phyloP scores from a whole-genome alignment of 1,284 basidiomycete genomes.

The Porodaedalea pini region DNA sequence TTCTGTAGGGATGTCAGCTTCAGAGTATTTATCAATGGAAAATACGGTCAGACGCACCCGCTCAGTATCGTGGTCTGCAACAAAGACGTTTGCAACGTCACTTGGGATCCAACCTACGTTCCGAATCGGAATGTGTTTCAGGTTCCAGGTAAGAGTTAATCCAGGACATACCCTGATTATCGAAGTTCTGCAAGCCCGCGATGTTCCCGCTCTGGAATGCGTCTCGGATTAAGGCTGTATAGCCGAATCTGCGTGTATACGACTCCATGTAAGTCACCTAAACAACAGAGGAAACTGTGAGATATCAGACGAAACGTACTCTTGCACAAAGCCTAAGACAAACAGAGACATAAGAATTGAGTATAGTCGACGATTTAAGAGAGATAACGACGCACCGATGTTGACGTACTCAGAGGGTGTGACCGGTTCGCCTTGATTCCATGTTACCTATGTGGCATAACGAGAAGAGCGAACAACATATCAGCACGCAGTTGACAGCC shows the following conservation, averaged over 20 bases:
- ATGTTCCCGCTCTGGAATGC: slow-evolving; percentile 53
- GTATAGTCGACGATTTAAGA: too few relatives aligned
- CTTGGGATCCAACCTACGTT: slow-evolving; percentile 53
- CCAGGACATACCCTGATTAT: slow-evolving; percentile 41
- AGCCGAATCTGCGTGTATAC: slow-evolving; percentile 49
- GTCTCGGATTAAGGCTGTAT: slow-evolving; percentile 46
- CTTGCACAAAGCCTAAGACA: too few relatives aligned
- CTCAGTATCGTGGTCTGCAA: slow-evolving; percentile 69
- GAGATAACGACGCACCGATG: slow-evolving; percentile 39
- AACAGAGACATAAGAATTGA: too few relatives aligned
- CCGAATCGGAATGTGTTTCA: not conserved
- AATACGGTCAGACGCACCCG: slow-evolving; percentile 38
- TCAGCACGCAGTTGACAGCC: too few relatives aligned
- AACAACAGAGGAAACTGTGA: not conserved
- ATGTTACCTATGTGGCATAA: too few relatives aligned
- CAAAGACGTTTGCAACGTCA: slow-evolving; percentile 59
- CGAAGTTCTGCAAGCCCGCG: slow-evolving; percentile 49
- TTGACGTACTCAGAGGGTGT: slow-evolving; percentile 51
- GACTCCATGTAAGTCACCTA: not conserved
- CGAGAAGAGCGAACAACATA: too few relatives aligned
- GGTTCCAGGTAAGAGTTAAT: not conserved
- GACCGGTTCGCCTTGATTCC: slow-evolving; percentile 41
- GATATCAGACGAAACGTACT: too few relatives aligned
- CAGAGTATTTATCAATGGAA: not conserved
- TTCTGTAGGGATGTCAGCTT: slow-evolving; percentile 33